Base-by-base conservation (phyloP, 208 protist species). In the Leishmania lainsoni region DNA sequence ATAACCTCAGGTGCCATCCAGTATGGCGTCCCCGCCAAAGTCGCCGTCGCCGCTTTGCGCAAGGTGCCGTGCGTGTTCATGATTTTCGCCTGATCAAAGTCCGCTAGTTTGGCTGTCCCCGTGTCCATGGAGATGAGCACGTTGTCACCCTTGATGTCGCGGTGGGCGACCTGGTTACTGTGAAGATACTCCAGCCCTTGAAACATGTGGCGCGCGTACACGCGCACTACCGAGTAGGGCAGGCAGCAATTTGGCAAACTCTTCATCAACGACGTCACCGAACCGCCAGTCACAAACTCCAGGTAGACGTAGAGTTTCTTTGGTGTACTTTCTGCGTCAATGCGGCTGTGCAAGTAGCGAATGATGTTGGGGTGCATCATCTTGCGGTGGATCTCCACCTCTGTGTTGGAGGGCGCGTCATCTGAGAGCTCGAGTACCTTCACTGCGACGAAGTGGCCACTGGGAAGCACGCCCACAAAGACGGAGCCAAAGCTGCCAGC, bases 61-160 rank as follows among this genome's bases (percentile, higher is more conserved):
- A 96, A 82, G 8, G 93, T 96, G 75, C 91, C 88, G 83, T 94
- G 89, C 1, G 93, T 94, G 92, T 97, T 87, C 96, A 99, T 89
- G 68, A 96, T 93, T 83, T 98, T 98, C 8, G 98, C 97, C 65
- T 99, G 98, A 75, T 99, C 99, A 89, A 99, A 99, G 87, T 99
- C 99, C 0, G 98, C 98, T 49, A 99, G 92, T 85, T 99, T 99
- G 26, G 99, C 98, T 72, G 93, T 92, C 42, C 95, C 95, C 2
- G 95, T 96, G 86, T 98, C 95, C 91, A 97, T 97, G 51, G 95
- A 98, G 75, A 98, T 97, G 76, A 98, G 93, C 39, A 98, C 72
- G 81, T 98, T 98, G 79, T 98, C 95, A 12, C 95, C 95, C 84
- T 98, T 98, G 71, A 98, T 94, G 75, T 98, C 95, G 58, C 95